Conservation (phyloP, 805 yeast species). For the Priceomyces castillae region DNA sequence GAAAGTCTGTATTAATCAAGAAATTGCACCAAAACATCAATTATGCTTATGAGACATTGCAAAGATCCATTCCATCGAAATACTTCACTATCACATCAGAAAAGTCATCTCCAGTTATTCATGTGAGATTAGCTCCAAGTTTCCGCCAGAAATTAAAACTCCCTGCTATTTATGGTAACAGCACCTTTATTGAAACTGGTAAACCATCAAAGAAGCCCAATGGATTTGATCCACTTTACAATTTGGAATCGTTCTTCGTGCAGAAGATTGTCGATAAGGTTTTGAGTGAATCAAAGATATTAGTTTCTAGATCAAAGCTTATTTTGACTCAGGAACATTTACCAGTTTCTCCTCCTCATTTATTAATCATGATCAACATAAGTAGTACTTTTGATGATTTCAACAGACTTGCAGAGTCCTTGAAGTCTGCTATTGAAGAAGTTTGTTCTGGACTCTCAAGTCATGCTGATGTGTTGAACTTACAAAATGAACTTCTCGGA, state of each 20-base stretch:
- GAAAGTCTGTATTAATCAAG: conserved; percentile 31
- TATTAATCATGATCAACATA: conserved; percentile 29
- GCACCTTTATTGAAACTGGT: conserved; percentile 41
- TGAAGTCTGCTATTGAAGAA: conserved; percentile 19
- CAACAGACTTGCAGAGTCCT: conserved; percentile 18
- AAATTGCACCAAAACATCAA: conserved; percentile 41
- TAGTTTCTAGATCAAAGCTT: conserved; percentile 62
- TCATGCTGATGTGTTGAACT: conserved; percentile 23
- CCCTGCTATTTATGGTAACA: conserved; percentile 51
- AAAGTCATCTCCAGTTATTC: conserved; percentile 63
- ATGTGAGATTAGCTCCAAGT: conserved; percentile 54
- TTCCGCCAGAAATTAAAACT: conserved; percentile 44
- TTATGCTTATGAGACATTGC: conserved; percentile 39
- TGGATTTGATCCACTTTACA: conserved; percentile 41
- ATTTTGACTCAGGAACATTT: conserved; percentile 71
- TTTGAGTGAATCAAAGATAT: conserved; percentile 49
- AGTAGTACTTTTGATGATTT: conserved; percentile 30
- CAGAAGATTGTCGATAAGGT: conserved; percentile 64
- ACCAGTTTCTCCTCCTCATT: conserved; percentile 46
- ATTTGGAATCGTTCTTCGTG: conserved; percentile 57
- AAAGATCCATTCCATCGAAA: conserved; percentile 29
- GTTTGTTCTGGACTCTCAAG: conserved; percentile 21
- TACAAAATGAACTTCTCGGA: conserved; percentile 24
- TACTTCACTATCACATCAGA: conserved; percentile 55
- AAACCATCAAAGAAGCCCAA: conserved; percentile 42